Conservation (phyloP, 371 early-diverging fungal genomes). For the Mucor irregularis region DNA sequence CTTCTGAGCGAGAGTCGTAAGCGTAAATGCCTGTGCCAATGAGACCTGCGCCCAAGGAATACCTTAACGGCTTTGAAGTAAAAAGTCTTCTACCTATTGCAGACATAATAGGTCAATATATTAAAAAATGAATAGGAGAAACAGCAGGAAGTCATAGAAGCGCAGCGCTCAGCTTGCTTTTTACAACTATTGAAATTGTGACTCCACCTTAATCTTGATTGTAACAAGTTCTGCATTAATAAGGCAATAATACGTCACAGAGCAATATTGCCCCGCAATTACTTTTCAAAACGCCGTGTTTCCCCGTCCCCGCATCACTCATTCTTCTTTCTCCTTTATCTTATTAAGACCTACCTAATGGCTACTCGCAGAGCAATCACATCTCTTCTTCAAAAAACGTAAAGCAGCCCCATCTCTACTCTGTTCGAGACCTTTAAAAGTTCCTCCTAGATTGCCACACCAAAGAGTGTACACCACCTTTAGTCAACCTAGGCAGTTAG, state of each 20-base stretch:
- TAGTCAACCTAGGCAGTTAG: neutral
- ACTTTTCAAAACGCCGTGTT: neutral
- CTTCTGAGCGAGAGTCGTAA: slow-evolving; percentile 57
- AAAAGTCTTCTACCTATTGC: too few relatives aligned
- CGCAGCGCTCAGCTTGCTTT: too few relatives aligned
- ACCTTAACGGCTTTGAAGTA: neutral
- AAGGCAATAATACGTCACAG: neutral
- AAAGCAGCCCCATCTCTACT: neutral
- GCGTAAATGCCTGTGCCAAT: slow-evolving; percentile 43
- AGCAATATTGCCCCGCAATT: neutral
- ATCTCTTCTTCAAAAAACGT: neutral
- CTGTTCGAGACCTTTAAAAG: neutral
- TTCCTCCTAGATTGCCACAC: neutral
- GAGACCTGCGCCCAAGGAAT: slow-evolving; percentile 14
- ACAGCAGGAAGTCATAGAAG: too few relatives aligned
- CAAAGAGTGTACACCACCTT: slow-evolving; percentile 9
- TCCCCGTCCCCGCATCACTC: neutral
- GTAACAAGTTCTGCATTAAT: neutral
- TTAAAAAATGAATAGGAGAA: too few relatives aligned
- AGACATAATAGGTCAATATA: too few relatives aligned
- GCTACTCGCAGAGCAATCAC: slow-evolving; percentile 8
- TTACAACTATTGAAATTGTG: too few relatives aligned
- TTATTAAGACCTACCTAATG: neutral
- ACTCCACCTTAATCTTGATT: too few relatives aligned
- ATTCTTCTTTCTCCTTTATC: neutral